Base-by-base conservation (phyloP, 2,329 filamentous ascomycete species). In the Xylariaceae sp. region DNA sequence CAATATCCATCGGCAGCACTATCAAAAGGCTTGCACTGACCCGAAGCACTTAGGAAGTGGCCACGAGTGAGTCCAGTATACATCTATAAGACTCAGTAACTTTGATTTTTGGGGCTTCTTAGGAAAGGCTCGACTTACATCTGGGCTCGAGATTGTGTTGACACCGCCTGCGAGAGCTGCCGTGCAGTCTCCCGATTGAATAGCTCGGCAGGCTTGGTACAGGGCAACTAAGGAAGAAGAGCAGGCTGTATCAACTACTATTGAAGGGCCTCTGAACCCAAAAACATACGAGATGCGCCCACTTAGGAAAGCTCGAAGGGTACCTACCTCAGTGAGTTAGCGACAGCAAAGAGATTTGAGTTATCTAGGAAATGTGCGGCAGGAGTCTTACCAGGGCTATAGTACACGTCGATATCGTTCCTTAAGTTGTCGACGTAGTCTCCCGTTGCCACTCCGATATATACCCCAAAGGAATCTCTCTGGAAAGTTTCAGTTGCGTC, bases 371-470 rank as follows among this genome's bases (percentile, higher is more conserved):
- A n/a, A n/a, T n/a, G n/a, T n/a, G n/a, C n/a, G n/a, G n/a, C n/a
- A n/a, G n/a, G n/a, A n/a, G n/a, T n/a, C n/a, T n/a, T n/a, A n/a
- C n/a, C n/a, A n/a, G 65, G 62, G 12, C 64, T 65, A 4, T 72
- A 65, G 44, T 67, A 74, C 2, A 72, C 71, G 39, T 64, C 71
- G 3, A 69, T 61, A 4, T 68, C 49, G 7, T 68, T 53, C 9
- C 63, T 53, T 16, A 71, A 33, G 51, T 73, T 73, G 29, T 69
- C 63, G 4, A 65, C 50, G 44, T 74, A 74, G 41, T 74, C 68
- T 4, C 59, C 61, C 6, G 58, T 65, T 12, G 63, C 63, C 6
- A 65, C 58, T 16, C 71, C 72, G 14, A 73, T 62, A 26, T 66
- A 74, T 40, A 67, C 69, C 1, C 71, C 73, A 21, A 71, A 63